A percentile compares a stretch with the other conserved stretches of the same genome.
Evolutionary conservation across 345 rosid species (phyloP).

Genomic region (Eucalyptus lansdowneana): DNA sequence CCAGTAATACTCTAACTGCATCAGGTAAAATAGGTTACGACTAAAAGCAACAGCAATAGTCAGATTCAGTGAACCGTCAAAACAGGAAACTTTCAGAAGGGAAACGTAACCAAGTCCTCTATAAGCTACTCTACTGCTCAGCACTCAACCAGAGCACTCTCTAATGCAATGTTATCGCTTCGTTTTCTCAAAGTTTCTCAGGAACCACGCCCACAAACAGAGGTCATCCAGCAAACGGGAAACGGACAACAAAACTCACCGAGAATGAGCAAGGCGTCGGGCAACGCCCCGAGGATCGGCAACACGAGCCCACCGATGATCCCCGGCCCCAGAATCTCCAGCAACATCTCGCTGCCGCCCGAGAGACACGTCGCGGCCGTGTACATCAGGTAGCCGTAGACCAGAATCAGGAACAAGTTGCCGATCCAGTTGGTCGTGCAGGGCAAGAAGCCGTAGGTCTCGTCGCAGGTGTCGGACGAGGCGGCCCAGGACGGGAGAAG

Average conservation of each 20-base stretch:
- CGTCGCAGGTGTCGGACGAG: conserved; percentile 16
- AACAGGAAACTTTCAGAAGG: neutral
- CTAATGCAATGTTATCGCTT: neutral
- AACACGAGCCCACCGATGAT: conserved; percentile 33
- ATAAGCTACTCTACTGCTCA: neutral
- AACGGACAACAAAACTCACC: neutral
- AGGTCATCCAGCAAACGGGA: neutral
- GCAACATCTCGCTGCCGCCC: conserved; percentile 30
- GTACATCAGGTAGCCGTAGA: conserved; percentile 33
- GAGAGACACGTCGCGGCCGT: conserved; percentile 31
- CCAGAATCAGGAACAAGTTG: conserved; percentile 24
- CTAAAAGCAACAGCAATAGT: neutral
- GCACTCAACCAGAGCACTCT: neutral
- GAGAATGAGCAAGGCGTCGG: conserved; percentile 41
- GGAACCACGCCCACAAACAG: neutral
- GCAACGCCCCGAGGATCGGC: conserved; percentile 35
- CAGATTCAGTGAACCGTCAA: neutral
- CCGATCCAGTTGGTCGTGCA: conserved; percentile 25
- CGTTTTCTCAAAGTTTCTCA: neutral
- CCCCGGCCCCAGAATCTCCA: conserved; percentile 36
- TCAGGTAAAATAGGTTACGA: neutral
- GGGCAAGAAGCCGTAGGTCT: conserved; percentile 42
- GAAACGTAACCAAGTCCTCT: neutral
- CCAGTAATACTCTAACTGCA: neutral
- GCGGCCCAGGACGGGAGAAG: neutral